Base-by-base conservation (phyloP, 345 rosid genomes). In the Rhizophora mangle region DNA sequence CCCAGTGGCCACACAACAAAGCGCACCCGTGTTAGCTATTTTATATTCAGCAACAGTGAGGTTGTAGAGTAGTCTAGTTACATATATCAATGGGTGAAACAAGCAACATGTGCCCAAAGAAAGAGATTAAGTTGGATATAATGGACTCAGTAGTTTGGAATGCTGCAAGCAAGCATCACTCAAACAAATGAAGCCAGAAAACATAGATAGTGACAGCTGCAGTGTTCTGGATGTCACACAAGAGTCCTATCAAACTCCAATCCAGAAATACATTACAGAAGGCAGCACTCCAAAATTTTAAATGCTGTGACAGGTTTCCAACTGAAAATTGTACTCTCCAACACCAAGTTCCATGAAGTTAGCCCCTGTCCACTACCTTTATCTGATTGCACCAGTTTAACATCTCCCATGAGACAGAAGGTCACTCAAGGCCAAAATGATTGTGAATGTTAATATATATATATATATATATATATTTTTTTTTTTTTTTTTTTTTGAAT, bases 1-100 rank as follows among this genome's bases (percentile, higher is more conserved):
- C 98, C 98, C 73, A 82, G 88, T 70, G 96, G 92, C 98, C 89
- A 88, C 87, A 72, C 98, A 91, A 86, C 97, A 93, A 71, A 91
- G 87, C 0, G 93, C 94, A 82, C 97, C 98, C 97, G 88, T 93
- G 83, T 85, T 93, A 79, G 85, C 87, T 86, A 88, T 83, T 78
- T 82, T 82, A 72, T 87, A 76, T 57, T 56, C 11, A 46, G 54
- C 74, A 70, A 77, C 73, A 72, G 60, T n/a, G 79, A 52, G 68
- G 69, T 56, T 74, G 63, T 72, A 34, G 46, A 18, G 71, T 62
- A 18, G 60, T 58, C 70, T 63, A 72, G 53, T 29, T 34, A 62
- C 47, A 61, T 54, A 29, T 22, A 51, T 19, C 72, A 66, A 78
- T 37, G 21, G 26, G 24, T 32, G 60, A 66, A 57, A 68, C 68